These are phyloP conservation scores for Aphanocladium album DNA, from an alignment of 2,329 filamentous ascomycete genomes.

Conservation along the genomic window DNA sequence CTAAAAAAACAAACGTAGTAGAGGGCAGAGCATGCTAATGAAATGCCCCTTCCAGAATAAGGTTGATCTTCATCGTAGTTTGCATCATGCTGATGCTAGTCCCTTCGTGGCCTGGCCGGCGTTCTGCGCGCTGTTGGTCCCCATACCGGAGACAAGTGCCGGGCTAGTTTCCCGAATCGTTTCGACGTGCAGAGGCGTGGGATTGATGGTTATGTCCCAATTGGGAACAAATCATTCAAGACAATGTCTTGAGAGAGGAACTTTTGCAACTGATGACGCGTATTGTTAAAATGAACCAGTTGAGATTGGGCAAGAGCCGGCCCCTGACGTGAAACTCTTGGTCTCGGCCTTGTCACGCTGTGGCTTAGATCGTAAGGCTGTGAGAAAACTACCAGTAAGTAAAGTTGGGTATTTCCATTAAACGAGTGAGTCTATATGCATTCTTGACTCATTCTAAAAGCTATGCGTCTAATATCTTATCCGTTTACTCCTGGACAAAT, in stretches of 20 bases:
- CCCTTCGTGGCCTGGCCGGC: not conserved
- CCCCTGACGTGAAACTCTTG: not conserved
- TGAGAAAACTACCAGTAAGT: not conserved
- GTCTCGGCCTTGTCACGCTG: not conserved
- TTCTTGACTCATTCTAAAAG: not conserved
- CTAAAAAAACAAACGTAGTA: not conserved
- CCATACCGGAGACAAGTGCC: not conserved
- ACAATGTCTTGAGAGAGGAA: not conserved
- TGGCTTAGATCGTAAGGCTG: not conserved
- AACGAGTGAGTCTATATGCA: not conserved
- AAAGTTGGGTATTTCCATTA: slow-evolving; percentile 2
- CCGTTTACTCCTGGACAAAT: not conserved
- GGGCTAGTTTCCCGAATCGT: not conserved
- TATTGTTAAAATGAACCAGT: not conserved
- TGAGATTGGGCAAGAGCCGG: not conserved
- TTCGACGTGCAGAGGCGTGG: not conserved
- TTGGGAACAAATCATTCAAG: not conserved
- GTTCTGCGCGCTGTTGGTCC: slow-evolving; percentile 1
- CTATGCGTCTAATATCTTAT: not conserved
- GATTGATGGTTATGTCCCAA: not conserved
- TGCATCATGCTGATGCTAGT: not conserved
- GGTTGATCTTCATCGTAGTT: slow-evolving; percentile 1
- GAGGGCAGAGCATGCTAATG: not conserved
- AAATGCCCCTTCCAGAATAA: not conserved
- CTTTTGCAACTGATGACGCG: slow-evolving; percentile 3